A percentile compares a stretch with the other conserved stretches of the same genome.
Conservation (phyloP, 1,139 yeast species). For the Debaryomycetaceae sp. region DNA sequence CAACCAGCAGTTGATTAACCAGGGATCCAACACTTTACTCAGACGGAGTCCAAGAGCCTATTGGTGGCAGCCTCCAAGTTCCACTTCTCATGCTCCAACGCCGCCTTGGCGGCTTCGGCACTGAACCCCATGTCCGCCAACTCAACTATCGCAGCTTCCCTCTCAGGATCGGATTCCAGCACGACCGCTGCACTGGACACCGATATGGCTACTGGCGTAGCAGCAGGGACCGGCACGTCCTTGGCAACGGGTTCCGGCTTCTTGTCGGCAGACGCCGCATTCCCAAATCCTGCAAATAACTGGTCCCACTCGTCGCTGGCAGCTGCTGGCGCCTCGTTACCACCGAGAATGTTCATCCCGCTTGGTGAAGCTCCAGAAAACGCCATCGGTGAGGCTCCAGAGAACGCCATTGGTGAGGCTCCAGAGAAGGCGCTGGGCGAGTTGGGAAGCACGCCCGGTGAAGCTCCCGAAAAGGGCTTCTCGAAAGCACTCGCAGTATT, state of each 20-base stretch:
- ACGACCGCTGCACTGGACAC: constrained; percentile 8
- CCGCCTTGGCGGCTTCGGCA: constrained; percentile 50
- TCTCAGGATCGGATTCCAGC: neutral
- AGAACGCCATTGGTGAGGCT: no score
- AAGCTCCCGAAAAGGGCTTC: constrained; percentile 29
- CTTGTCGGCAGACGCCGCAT: constrained; percentile 23
- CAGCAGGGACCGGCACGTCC: constrained; percentile 1
- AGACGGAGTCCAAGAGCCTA: constrained; percentile 62
- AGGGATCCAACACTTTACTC: constrained; percentile 2
- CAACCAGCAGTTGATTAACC: constrained; percentile 1
- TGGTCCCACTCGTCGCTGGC: constrained; percentile 87
- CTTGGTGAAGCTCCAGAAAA: no score
- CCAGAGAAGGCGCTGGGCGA: constrained; percentile 21
- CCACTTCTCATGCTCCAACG: constrained; percentile 62
- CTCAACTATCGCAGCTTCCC: constrained; percentile 49
- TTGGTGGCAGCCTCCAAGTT: constrained; percentile 80
- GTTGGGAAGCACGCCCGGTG: constrained; percentile 6
- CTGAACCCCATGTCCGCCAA: constrained; percentile 86
- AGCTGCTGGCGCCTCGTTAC: constrained; percentile 5
- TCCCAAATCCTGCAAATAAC: constrained; percentile 82
- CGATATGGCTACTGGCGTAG: constrained; percentile 4
- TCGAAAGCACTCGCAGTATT: constrained; percentile 17
- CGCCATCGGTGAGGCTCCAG: no score
- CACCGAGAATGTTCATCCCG: no score
- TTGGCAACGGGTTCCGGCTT: no score